These are phyloP conservation scores for Nosema muscidifuracis DNA, from an alignment of 371 early-diverging fungal genomes.

Conservation along the genomic window DNA sequence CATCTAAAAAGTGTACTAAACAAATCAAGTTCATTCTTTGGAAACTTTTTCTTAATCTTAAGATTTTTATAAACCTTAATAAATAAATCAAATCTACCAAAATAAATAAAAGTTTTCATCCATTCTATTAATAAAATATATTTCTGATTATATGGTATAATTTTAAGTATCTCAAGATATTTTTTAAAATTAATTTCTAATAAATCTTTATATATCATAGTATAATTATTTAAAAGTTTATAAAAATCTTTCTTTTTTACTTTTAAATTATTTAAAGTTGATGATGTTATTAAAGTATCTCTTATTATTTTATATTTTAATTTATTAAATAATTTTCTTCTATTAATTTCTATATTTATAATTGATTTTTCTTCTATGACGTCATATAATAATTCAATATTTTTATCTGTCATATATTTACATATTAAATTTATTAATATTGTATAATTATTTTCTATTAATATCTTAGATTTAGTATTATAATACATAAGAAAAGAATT, in stretches of 20 bases:
- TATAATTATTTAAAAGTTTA: neutral
- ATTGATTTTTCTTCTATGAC: neutral
- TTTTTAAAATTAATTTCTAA: slow-evolving; percentile 1
- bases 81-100: slow-evolving; percentile 15
- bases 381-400: neutral
- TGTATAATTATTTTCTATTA: neutral
- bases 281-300: neutral
- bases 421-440: neutral
- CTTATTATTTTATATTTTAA: neutral
- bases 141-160: neutral
- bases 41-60: neutral
- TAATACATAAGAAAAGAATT: neutral
- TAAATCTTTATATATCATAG: neutral
- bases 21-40: neutral
- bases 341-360: slow-evolving; percentile 1
- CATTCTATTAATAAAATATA: slow-evolving; percentile 6
- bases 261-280: neutral
- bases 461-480: neutral
- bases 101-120: slow-evolving; percentile 22
- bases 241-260: slow-evolving; percentile 7
- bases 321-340: neutral
- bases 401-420: neutral
- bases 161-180: slow-evolving; percentile 5
- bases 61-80: slow-evolving; percentile 11
- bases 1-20: slow-evolving; percentile 3